These are phyloP conservation scores for Mycena alexandri DNA, from an alignment of 768 basidiomycete genomes.

Conservation along the genomic window DNA sequence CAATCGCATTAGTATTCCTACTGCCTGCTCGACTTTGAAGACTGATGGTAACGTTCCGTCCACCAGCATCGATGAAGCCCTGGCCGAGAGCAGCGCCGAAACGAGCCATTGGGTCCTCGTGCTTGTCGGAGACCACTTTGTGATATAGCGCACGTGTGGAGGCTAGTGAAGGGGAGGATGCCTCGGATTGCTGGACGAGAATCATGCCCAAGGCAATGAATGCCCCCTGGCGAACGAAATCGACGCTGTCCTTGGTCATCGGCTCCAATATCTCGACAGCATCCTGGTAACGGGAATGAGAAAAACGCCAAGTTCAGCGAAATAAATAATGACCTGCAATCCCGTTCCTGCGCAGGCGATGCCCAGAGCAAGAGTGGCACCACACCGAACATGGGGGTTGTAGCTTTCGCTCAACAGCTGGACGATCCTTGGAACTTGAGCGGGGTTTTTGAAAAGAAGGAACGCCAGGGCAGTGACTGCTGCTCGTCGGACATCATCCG, in stretches of 20 bases:
- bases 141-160: constrained; percentile 86
- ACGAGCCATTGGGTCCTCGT: constrained; percentile 98
- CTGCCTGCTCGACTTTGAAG: constrained; percentile 94
- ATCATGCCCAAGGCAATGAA: constrained; percentile 97
- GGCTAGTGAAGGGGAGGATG: constrained; percentile 84
- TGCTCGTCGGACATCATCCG: constrained; percentile 95
- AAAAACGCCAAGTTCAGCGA: neutral
- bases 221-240: constrained; percentile 98
- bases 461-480: constrained; percentile 97
- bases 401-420: constrained; percentile 98
- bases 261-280: constrained; percentile 97
- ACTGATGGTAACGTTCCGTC: constrained; percentile 95
- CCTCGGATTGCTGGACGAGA: constrained; percentile 95
- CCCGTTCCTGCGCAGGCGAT: constrained; percentile 99
- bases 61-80: constrained; percentile 97
- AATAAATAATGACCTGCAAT: constrained; percentile 71
- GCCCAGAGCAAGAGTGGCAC: constrained; percentile 95
- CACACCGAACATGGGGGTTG: constrained; percentile 98
- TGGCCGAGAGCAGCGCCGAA: constrained; percentile 97
- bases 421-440: constrained; percentile 96
- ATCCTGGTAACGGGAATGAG: constrained; percentile 66
- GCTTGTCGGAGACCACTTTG: constrained; percentile 95
- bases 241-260: constrained; percentile 97
- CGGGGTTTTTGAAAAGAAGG: constrained; percentile 95
- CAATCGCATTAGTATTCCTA: constrained; percentile 92